Base-by-base conservation (phyloP, 768 basidiomycete genomes). In the Sistotremastrum niveocremeum region DNA sequence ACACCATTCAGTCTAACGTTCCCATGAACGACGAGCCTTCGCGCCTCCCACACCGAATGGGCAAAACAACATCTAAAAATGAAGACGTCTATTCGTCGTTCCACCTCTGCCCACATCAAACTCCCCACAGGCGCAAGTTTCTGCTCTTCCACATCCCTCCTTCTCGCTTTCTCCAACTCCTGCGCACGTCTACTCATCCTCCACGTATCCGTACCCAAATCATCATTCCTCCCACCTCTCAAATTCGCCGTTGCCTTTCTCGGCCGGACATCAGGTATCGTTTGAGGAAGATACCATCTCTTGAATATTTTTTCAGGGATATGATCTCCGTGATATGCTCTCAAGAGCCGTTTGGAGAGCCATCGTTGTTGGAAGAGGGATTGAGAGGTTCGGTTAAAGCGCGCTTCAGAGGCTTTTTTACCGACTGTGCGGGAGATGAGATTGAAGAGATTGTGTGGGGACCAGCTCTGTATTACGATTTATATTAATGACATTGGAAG, bases 281-380 rank as follows among this genome's bases (percentile, higher is more conserved):
- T 80, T 49, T 76, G 70, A 10, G 94, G 94, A 35, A 99, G 74
- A 61, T 90, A 98, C 84, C 89, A 91, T 47, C 84, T 77, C 60
- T 91, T 91, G 74, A 97, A 98, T 35, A 81, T 81, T 56, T 81
- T 84, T 68, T 94, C 89, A 45, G 80, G 80, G 50, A 97, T 90
- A 59, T 76, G 83, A 71, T 95, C 93, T 28, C 93, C 91, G 59
- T 98, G 95, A 71, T 98, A 98, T 4, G 79, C 93, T 46, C 93
- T 80, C 33, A 89, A 74, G 48, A 89, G 77, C 4, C 80, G 72
- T 64, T 94, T 95, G 8, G 87, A 77, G 12, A 67, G 69, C 88
- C 90, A 97, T 37, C 91, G 83, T 56, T 94, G 85, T 62, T 94
- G 86, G 67, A 86, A 95, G 35, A 97, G 72, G 0, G 84, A 79